Evolutionary conservation across 179 eudicot species (phyloP), one percentile per base, ranked within the genome.

Genomic region (Beta corolliflora): DNA sequence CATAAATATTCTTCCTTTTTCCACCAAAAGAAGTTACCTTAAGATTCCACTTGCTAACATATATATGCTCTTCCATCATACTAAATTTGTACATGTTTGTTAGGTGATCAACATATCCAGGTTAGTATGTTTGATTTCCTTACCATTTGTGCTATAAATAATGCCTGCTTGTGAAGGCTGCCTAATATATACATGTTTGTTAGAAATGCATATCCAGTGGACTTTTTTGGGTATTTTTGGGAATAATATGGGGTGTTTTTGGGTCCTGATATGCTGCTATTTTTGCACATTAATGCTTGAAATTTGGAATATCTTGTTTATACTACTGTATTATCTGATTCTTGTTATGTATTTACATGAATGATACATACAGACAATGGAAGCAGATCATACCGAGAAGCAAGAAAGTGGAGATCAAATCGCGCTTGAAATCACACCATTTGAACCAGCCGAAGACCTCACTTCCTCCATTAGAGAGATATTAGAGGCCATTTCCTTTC

Each of bases 401-500:
- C 18, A 25, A 25, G 25, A 71, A 65, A 84, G 9, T 10, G 59
- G 18, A 9, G 87, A 78, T 36, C 84, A 86, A 12, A 56, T 78
- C 10, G 79, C 88, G 16, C 73, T 85, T 70, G 89, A 89, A 70
- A 88, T 88, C 78, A 46, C 73, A 6, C 58, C 53, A 45, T 25
- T 75, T 55, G 89, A 87, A n/a, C 85, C 63, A 21, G 25, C n/a
- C 21, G 71, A 50, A 13, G 54, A 77, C 78, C 89, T 86, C n/a
- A 81, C 25, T 72, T 58, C 58, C 6, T 79, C 87, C 10, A 84
- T 92, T 68, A 87, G 83, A 83, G 79, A 69, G 53, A 85, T 86
- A 71, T 78, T 92, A 80, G 87, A 86, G 75, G 82, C 13, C 2
- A 58, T 86, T 19, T 78, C 93, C 18, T 78, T 59, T 52, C 81